These are phyloP conservation scores for Cafeteria roenbergensis DNA, from an alignment of 108 stramenopile species.

Conservation along the genomic window DNA sequence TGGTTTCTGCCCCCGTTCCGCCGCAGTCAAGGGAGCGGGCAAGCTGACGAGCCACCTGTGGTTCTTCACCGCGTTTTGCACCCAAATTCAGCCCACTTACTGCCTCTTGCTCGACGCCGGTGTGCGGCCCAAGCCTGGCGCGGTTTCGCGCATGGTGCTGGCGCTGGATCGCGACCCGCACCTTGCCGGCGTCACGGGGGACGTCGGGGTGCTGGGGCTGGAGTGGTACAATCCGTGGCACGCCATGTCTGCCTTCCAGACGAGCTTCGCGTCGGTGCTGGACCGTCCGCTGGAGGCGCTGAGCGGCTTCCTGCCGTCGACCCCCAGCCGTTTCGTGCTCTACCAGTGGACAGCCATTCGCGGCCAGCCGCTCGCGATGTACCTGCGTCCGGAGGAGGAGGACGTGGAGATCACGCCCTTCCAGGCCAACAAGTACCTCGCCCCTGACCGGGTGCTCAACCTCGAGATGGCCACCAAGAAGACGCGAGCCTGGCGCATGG, in stretches of 20 bases:
- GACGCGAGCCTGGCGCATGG: neutral
- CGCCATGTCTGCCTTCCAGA: neutral
- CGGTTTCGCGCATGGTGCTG: neutral
- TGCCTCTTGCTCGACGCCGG: neutral
- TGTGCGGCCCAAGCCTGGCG: neutral
- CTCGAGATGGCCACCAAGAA: neutral
- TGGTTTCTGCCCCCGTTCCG: too few relatives aligned
- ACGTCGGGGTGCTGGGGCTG: neutral
- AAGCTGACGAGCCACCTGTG: neutral
- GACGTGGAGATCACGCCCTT: neutral
- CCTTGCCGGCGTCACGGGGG: neutral
- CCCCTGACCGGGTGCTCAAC: neutral
- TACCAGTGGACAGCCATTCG: neutral
- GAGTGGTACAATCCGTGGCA: neutral
- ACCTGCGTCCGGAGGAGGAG: neutral
- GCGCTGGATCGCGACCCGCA: neutral
- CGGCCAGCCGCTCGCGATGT: neutral
- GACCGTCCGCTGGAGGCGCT: neutral
- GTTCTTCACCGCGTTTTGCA: neutral
- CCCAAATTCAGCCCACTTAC: neutral
- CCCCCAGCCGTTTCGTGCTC: neutral
- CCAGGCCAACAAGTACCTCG: neutral
- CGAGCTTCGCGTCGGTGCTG: neutral
- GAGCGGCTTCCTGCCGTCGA: neutral
- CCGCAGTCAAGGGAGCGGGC: neutral